Percentiles rank a stretch among this genome's conserved stretches.
These are phyloP conservation scores for Dissoconium aciculare DNA, from an alignment of 2,329 filamentous ascomycete genomes.

Conservation along the genomic window DNA sequence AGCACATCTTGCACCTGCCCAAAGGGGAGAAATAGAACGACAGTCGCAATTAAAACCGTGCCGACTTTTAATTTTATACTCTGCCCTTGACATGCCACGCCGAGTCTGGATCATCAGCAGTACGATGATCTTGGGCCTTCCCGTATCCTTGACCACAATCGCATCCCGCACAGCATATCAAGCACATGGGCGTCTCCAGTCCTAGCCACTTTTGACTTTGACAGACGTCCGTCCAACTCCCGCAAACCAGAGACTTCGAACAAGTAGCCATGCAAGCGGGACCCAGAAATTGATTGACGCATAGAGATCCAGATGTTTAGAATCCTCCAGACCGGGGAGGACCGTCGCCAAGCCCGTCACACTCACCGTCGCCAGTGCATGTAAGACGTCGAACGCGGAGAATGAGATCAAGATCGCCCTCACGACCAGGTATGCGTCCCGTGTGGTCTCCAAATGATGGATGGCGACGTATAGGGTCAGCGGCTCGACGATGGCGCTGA, in stretches of 20 bases:
- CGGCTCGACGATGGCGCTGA: constrained; percentile 3
- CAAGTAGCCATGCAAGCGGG: not conserved
- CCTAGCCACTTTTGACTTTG: too few species aligned
- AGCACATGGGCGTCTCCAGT: too few species aligned
- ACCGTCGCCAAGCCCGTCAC: not conserved
- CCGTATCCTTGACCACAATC: too few species aligned
- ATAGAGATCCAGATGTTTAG: not conserved
- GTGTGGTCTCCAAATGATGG: not conserved
- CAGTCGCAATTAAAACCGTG: too few species aligned
- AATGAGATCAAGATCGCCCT: not conserved
- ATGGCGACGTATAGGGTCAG: constrained; percentile 1
- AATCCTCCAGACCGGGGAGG: not conserved
- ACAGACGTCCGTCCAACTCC: not conserved
- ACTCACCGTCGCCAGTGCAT: not conserved
- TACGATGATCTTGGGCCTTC: too few species aligned
- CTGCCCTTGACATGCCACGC: too few species aligned
- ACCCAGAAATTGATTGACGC: not conserved
- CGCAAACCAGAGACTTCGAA: not conserved
- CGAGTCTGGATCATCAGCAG: too few species aligned
- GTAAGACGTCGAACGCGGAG: not conserved
- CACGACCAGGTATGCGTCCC: not conserved
- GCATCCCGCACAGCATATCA: too few species aligned
- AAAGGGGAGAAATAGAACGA: too few species aligned
- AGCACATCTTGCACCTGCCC: too few species aligned
- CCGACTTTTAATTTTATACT: too few species aligned